Conservation (phyloP, 2,329 filamentous ascomycete species). For the Xylaria sp. region DNA sequence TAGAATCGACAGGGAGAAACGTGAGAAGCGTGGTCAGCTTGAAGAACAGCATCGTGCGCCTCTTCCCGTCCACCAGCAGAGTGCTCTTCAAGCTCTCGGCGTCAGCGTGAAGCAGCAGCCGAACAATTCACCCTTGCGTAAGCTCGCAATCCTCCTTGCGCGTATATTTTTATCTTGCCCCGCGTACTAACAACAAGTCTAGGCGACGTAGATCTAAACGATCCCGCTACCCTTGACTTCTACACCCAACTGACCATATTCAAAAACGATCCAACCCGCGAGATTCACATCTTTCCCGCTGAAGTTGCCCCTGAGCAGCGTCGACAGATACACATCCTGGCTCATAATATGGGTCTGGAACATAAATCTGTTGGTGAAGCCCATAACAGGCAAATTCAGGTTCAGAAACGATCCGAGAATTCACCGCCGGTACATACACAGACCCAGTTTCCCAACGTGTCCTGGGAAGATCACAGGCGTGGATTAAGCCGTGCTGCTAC, state of each 20-base stretch:
- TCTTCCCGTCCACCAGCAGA: constrained; percentile 79
- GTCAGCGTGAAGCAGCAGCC: constrained; percentile 73
- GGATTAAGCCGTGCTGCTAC: constrained; percentile 94
- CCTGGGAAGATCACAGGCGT: constrained; percentile 81
- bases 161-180: constrained; percentile 13
- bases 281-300: constrained; percentile 85
- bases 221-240: constrained; percentile 85
- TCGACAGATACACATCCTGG: constrained; percentile 90
- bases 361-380: constrained; percentile 91
- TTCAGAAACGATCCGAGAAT: constrained; percentile 75
- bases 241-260: constrained; percentile 93
- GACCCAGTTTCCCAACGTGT: constrained; percentile 67
- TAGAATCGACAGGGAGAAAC: constrained; percentile 95
- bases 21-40: constrained; percentile 92
- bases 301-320: constrained; percentile 85
- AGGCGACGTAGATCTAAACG: constrained; percentile 87
- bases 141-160: constrained; percentile 42
- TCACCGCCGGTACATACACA: constrained; percentile 66
- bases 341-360: constrained; percentile 92
- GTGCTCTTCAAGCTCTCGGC: constrained; percentile 83
- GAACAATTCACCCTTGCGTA: constrained; percentile 61
- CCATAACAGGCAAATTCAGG: constrained; percentile 88
- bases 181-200: constrained; percentile 33
- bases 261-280: constrained; percentile 80
- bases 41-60: constrained; percentile 92